Evolutionary conservation across 345 rosid species (phyloP), one percentile per base, ranked within the genome.

Genomic region (Citrus sp.): DNA sequence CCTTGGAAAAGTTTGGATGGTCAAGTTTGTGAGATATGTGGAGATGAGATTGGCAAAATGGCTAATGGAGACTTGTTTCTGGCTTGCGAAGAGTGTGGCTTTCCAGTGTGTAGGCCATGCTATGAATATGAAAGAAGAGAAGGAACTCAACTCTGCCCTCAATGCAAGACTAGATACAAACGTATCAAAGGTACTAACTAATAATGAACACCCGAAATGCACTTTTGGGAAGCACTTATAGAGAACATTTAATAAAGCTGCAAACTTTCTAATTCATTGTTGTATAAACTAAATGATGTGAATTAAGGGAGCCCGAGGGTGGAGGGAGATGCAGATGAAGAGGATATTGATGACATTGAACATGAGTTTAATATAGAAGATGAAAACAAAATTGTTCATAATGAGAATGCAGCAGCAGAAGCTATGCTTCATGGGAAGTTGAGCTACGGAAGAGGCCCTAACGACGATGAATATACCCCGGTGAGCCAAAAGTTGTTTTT

Each of bases 1-100:
- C 86, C 90, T 25, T 77, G 89, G 85, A 94, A 92, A 89, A 94
- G 88, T 70, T 70, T 96, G 78, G 98, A 96, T 72, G 98, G 97
- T 19, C 98, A 92, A 82, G 87, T 89, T 24, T 94, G 99, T 66
- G 98, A 94, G 92, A 96, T 96, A 67, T 96, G 98, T 16, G 97
- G 97, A 1, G 98, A 94, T 73, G 86, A 84, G 73, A 82, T 94
- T 21, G 99, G 99, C 22, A 49, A 92, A 25, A 92, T 91, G 18
- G 97, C 83, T 4, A 97, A 94, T 13, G 99, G 98, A 81, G 99
- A 96, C 79, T 75, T 94, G 67, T 96, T 96, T 37, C 98, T 96
- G 21, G 99, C 97, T 19, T 96, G 99, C 88, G 89, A 96, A 18
- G 99, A 96, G 87, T 96, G 99, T 63, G 99, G 97, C 32, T 94